These are phyloP conservation scores for Paulownia fortunei DNA, from an alignment of 257 asterid genomes.

Conservation along the genomic window DNA sequence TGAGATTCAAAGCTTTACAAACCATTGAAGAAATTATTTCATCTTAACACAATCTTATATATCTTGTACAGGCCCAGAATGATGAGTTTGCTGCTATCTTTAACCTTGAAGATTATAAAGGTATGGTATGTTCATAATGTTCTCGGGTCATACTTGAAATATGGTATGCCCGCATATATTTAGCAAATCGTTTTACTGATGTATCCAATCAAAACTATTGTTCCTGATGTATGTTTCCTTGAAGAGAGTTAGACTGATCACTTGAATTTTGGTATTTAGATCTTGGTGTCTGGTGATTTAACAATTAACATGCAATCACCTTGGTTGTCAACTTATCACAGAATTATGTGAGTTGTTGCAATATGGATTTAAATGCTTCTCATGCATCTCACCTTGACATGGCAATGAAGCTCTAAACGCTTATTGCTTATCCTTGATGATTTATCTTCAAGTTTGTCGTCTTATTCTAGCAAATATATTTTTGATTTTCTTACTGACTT, in stretches of 20 bases:
- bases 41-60: slow-evolving; percentile 18
- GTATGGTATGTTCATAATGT: slow-evolving; percentile 44
- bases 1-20: slow-evolving; percentile 8
- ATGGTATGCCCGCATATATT: background rate
- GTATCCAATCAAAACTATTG: slow-evolving; percentile 5
- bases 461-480: background rate
- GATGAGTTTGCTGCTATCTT: slow-evolving; percentile 79
- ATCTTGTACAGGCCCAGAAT: slow-evolving; percentile 74
- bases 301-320: background rate
- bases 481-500: background rate
- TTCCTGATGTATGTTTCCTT: slow-evolving; percentile 1
- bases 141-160: slow-evolving; percentile 21
- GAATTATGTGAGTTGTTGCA: background rate
- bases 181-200: background rate
- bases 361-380: background rate
- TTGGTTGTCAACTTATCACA: slow-evolving; percentile 17
- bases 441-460: background rate
- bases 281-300: slow-evolving; percentile 13
- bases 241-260: background rate
- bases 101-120: slow-evolving; percentile 96
- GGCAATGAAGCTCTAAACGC: background rate
- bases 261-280: background rate
- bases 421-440: background rate
- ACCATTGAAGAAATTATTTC: slow-evolving; percentile 6
- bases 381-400: background rate